Evolutionary conservation across 2,329 filamentous ascomycete species (phyloP).

Genomic region (Fusarium irregulare): DNA sequence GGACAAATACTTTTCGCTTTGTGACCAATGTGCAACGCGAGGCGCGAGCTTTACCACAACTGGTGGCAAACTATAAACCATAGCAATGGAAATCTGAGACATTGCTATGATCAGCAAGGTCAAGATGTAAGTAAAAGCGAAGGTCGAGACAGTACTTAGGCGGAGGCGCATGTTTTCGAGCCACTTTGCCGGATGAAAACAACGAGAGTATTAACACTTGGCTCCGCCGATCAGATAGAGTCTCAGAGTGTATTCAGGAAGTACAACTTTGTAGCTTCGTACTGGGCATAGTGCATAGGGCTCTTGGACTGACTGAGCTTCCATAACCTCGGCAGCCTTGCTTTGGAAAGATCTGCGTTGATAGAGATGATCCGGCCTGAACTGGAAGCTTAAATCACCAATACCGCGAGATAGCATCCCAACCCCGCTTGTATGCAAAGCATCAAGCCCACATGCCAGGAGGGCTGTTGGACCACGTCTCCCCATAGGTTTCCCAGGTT

Average conservation of each 20-base stretch:
- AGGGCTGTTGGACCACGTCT: conserved; percentile 21
- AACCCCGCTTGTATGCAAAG: conserved; percentile 23
- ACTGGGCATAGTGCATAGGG: not conserved
- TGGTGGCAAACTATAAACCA: not conserved
- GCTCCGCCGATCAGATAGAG: not conserved
- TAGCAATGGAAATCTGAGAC: not conserved
- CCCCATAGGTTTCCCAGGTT: not conserved
- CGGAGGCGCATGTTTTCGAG: not conserved
- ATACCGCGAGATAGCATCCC: not conserved
- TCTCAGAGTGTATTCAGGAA: not conserved
- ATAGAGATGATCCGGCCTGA: conserved; percentile 10
- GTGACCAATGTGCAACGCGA: not conserved
- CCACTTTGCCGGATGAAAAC: not conserved
- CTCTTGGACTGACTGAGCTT: conserved; percentile 9
- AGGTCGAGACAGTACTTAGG: conserved; percentile 3
- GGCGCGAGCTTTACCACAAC: not conserved
- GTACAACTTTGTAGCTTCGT: not conserved
- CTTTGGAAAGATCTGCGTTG: conserved; percentile 37
- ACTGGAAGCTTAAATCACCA: conserved; percentile 1
- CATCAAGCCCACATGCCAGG: conserved; percentile 8
- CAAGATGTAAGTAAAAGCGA: conserved; percentile 5
- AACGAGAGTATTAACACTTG: not conserved
- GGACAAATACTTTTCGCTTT: not conserved
- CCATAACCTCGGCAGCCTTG: conserved; percentile 30
- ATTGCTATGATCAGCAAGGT: not conserved